Conservation (phyloP, 345 rosid genomes). For the Bruguiera parviflora region DNA sequence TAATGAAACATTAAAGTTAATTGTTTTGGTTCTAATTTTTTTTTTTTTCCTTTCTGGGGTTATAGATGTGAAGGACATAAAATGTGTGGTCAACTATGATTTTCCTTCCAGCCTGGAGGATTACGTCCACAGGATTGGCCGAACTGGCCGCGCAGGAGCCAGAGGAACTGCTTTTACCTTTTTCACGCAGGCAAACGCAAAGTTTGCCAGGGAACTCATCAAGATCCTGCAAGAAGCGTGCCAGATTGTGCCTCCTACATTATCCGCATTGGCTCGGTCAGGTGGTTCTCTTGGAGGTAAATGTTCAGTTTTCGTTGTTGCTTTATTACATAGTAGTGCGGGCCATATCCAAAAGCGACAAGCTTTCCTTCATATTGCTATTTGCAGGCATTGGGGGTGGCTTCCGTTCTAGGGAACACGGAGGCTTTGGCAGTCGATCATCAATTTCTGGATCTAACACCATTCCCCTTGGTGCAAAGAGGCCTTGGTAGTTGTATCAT, state of each 20-base stretch:
- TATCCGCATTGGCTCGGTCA: constrained; percentile 59
- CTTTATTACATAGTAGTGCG: background rate
- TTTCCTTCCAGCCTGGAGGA: constrained; percentile 91
- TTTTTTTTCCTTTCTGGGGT: background rate
- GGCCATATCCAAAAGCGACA: background rate
- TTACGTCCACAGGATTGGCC: constrained; percentile 92
- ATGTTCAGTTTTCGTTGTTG: constrained; percentile 2
- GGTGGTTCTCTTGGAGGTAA: constrained; percentile 56
- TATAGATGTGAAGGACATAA: constrained; percentile 99
- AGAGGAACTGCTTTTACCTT: constrained; percentile 85
- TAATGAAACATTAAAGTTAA: background rate
- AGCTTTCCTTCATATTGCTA: background rate
- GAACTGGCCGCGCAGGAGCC: constrained; percentile 99
- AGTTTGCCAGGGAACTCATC: constrained; percentile 76
- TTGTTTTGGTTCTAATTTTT: constrained; percentile 14
- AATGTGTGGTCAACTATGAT: constrained; percentile 95
- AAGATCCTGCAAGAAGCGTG: constrained; percentile 91
- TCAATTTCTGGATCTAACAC: constrained; percentile 69
- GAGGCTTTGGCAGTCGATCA: constrained; percentile 61
- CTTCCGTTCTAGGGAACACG: constrained; percentile 76
- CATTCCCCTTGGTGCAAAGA: constrained; percentile 63
- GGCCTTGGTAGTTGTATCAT: constrained; percentile 40
- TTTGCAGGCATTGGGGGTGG: constrained; percentile 52
- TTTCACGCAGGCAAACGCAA: constrained; percentile 77
- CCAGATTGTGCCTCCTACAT: constrained; percentile 64